Base-by-base conservation (phyloP, 345 rosid species). In the Corchorus olitorius region DNA sequence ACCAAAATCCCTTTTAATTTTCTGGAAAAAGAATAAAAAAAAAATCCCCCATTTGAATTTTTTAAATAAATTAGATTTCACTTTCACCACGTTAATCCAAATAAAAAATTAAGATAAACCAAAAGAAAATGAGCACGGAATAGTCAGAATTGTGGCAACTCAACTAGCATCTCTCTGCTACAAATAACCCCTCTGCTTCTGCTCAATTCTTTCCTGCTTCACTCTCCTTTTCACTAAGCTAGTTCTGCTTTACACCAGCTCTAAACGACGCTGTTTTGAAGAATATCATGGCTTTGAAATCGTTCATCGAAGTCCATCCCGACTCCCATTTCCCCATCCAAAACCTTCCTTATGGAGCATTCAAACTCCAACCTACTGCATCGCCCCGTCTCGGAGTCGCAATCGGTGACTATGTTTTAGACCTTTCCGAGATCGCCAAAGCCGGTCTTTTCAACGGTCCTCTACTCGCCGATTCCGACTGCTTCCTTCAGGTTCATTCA, bases 241-340 rank as follows among this genome's bases (percentile, higher is more conserved):
- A 39, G 43, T 75, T 75, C 12, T 45, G 11, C 75, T 55, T 72
- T 81, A 69, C 79, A 68, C 69, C 79, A 72, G 46, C 68, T 52
- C 9, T 33, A 16, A n/a, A 16, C 34, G 52, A 19, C 70, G 34
- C 35, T 34, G 70, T 65, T 43, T 65, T 8, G 59, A 14, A 53
- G 35, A 58, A 78, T 65, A 56, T 74, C n/a, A 89, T 88, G 98
- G 92, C 89, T 35, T 83, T 85, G 83, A 84, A 86, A 69, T 92
- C 97, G 19, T 96, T 96, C 84, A 22, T 93, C 67, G 79, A 87
- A 67, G 94, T 92, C 62, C 69, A 75, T 37, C 82, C 90, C 10
- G 89, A 81, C 70, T 93, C 94, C 17, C 98, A 96, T 82, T 96
- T 93, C 83, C 94, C 99, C 37, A 92, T 93, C 84, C 98, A 96